Percentiles rank a stretch among this genome's conserved stretches.
phyloP scores from a whole-genome alignment of 495 filamentous ascomycete species.

The Talaromyces adpressus region DNA sequence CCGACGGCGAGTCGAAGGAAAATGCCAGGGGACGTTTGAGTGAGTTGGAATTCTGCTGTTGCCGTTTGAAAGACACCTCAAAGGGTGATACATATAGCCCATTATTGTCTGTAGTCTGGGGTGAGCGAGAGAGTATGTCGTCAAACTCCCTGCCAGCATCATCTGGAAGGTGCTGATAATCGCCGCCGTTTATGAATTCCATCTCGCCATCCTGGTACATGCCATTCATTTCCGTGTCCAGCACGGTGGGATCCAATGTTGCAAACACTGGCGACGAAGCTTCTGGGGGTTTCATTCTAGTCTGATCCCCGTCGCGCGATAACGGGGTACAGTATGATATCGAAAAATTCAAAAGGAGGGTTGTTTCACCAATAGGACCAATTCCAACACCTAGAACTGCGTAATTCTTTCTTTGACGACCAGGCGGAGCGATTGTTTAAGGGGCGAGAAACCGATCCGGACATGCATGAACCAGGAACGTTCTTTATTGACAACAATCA shows the following conservation, averaged over 20 bases:
- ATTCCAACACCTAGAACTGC: not conserved
- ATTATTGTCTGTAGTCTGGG: slow-evolving; percentile 11
- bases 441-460: not conserved
- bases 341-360: not conserved
- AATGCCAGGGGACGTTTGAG: slow-evolving; percentile 29
- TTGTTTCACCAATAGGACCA: not conserved
- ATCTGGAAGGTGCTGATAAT: slow-evolving; percentile 29
- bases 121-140: slow-evolving; percentile 30
- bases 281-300: slow-evolving; percentile 36
- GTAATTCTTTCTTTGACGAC: not conserved
- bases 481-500: not conserved
- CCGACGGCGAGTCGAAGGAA: slow-evolving; percentile 34
- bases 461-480: not conserved
- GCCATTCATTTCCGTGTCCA: slow-evolving; percentile 42
- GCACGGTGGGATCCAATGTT: slow-evolving; percentile 36
- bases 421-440: not conserved
- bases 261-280: slow-evolving; percentile 35
- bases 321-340: not conserved
- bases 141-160: slow-evolving; percentile 38
- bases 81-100: slow-evolving; percentile 16
- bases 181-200: slow-evolving; percentile 34
- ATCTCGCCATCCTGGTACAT: slow-evolving; percentile 34
- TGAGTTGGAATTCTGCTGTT: slow-evolving; percentile 27
- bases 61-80: slow-evolving; percentile 22
- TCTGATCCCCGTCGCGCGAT: not conserved